Base-by-base conservation (phyloP, 1,284 basidiomycete genomes). In the Neotropicomus parvogracilis region DNA sequence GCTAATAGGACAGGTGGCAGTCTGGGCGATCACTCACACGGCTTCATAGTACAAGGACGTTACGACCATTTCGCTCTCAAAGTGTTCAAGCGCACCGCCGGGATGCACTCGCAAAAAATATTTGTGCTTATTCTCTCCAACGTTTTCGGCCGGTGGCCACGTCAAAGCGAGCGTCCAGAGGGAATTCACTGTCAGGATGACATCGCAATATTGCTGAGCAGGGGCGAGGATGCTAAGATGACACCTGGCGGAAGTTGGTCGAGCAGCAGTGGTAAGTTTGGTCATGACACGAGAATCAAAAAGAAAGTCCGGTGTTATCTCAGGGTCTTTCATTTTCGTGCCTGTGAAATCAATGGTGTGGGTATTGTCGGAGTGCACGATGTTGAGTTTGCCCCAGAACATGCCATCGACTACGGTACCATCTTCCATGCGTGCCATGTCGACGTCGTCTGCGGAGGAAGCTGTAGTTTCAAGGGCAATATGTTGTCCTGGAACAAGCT, bases 401-500 rank as follows among this genome's bases (percentile, higher is more conserved):
- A 77, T 71, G 36, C 88, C 88, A 45, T 87, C 88, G 19, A 91
- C 88, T 20, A 80, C 73, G 10, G 86, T 90, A 3, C 88, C 88
- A 56, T 91, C 88, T 54, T 91, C 88, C 84, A 88, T 88, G 44
- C 85, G 79, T 2, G 88, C 82, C 88, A 91, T 90, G 62, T 91
- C 88, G 28, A 89, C 74, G 56, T 90, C 87, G 47, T 83, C 81
- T 4, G 77, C 78, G 9, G 88, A 90, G 40, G 77, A 75, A 37
- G 89, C 75, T 13, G 77, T 82, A 1, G 85, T 86, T 57, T 90
- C 88, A 19, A 91, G 75, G 4, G 81, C 84, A 47, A 90, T 82
- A 44, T 78, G 74, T 64, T 87, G 85, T 13, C 85, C 85, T 3
- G 85, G 88, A 4, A 70, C 67, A 29, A 91, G 77, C 65, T 91